Conservation (phyloP, 495 filamentous ascomycete species). For the Gamarada debralockiae region DNA sequence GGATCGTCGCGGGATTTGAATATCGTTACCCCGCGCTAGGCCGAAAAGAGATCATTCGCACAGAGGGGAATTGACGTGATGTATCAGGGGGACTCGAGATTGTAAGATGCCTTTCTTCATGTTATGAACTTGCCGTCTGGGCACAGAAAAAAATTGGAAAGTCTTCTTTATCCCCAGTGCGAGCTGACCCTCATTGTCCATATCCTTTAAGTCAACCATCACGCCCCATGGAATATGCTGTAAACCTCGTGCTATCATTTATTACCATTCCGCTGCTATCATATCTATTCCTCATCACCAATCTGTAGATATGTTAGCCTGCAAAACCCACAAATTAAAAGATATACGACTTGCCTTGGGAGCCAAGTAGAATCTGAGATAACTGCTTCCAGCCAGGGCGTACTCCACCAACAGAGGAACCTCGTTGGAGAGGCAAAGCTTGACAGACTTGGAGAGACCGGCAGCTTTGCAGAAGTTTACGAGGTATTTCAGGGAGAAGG, state of each 20-base stretch:
- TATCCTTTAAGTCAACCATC: constrained; percentile 26
- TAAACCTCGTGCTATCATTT: constrained; percentile 19
- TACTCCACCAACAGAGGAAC: constrained; percentile 97
- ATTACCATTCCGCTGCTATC: constrained; percentile 11
- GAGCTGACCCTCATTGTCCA: constrained; percentile 7
- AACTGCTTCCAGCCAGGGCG: constrained; percentile 73
- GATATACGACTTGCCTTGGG: constrained; percentile 59
- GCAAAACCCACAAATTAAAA: constrained; percentile 23
- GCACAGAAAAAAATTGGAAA: neutral
- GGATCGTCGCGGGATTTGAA: neutral
- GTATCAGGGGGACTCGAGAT: neutral
- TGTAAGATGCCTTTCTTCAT: neutral
- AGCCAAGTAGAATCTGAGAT: constrained; percentile 93
- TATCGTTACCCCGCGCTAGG: constrained; percentile 23
- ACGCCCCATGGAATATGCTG: constrained; percentile 21
- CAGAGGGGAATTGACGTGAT: neutral
- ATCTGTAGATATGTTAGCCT: constrained; percentile 40
- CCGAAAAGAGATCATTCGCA: neutral
- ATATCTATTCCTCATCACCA: constrained; percentile 80
- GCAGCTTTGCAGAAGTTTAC: constrained; percentile 99
- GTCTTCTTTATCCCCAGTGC: constrained; percentile 4
- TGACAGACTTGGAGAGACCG: constrained; percentile 75
- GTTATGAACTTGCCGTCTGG: constrained; percentile 6
- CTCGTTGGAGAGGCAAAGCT: constrained; percentile 90
- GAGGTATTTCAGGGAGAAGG: constrained; percentile 98